phyloP scores from a whole-genome alignment of 2,329 filamentous ascomycete genomes.

The Ophiobolus disseminans region DNA sequence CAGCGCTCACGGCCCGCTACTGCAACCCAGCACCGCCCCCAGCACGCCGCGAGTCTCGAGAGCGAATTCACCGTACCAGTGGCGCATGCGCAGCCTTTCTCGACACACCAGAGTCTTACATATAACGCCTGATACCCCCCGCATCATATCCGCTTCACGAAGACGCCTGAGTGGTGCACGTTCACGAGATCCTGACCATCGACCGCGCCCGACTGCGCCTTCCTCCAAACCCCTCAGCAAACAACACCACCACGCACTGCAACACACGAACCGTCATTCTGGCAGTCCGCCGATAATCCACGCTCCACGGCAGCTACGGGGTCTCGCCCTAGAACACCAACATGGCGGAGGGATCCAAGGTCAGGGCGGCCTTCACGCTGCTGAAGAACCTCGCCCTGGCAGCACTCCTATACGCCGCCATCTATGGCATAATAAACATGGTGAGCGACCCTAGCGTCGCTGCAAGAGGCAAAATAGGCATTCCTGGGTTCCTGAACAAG shows the following conservation, averaged over 20 bases:
- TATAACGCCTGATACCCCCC: too few relatives aligned
- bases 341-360: conserved; percentile 47
- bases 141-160: neutral
- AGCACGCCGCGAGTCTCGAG: neutral
- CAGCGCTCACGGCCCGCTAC: conserved; percentile 1
- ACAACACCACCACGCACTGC: too few relatives aligned
- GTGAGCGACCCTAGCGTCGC: conserved; percentile 50
- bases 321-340: conserved; percentile 18
- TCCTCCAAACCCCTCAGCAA: too few relatives aligned
- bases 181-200: too few relatives aligned
- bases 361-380: conserved; percentile 45
- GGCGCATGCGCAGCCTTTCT: conserved; percentile 1
- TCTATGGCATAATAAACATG: conserved; percentile 52
- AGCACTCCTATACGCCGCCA: conserved; percentile 50
- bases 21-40: conserved; percentile 16
- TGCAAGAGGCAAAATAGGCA: conserved; percentile 51
- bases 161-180: too few relatives aligned
- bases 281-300: conserved; percentile 15
- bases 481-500: conserved; percentile 52
- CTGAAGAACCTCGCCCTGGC: conserved; percentile 54
- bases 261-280: conserved; percentile 5
- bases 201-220: neutral
- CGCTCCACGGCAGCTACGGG: conserved; percentile 21
- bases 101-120: neutral
- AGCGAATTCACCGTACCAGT: conserved; percentile 1